Evolutionary conservation across 2,329 filamentous ascomycete genomes (phyloP).

Genomic region (Pochonia chlamydosporia): DNA sequence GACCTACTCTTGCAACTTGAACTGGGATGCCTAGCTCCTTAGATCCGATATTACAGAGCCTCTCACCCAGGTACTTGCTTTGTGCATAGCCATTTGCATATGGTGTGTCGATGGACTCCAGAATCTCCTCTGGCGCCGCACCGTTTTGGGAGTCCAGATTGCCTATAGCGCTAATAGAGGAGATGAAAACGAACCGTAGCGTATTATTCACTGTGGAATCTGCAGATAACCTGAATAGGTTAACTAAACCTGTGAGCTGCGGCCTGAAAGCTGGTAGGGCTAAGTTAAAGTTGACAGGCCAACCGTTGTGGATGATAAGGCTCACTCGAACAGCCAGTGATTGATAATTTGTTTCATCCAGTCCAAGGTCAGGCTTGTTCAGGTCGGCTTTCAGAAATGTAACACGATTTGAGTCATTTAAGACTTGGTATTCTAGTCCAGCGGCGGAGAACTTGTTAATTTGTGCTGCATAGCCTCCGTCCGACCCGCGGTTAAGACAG

Average conservation of each 20-base stretch:
- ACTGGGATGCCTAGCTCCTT: not conserved
- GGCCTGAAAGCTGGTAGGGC: slow-evolving; percentile 5
- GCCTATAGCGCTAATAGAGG: slow-evolving; percentile 5
- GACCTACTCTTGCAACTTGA: slow-evolving; percentile 6
- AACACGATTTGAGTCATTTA: not conserved
- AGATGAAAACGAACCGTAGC: slow-evolving; percentile 8
- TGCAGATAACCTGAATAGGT: slow-evolving; percentile 5
- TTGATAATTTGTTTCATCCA: not conserved
- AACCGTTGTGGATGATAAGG: slow-evolving; percentile 9
- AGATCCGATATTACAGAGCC: slow-evolving; percentile 1
- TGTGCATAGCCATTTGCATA: slow-evolving; percentile 5
- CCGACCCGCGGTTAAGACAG: slow-evolving; percentile 9
- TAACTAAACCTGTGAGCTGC: slow-evolving; percentile 4
- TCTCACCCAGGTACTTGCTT: slow-evolving; percentile 9
- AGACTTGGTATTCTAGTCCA: not conserved
- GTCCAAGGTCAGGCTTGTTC: not conserved
- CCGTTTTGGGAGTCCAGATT: not conserved
- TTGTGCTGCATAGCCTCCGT: not conserved
- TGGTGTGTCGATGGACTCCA: not conserved
- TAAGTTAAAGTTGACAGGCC: slow-evolving; percentile 9
- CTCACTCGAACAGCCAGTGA: slow-evolving; percentile 1
- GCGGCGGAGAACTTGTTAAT: not conserved
- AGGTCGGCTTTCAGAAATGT: slow-evolving; percentile 5
- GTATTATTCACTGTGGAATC: not conserved
- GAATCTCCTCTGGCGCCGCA: not conserved